Evolutionary conservation across 2,329 filamentous ascomycete genomes (phyloP).

Genomic region (Penicillium verrucosum): DNA sequence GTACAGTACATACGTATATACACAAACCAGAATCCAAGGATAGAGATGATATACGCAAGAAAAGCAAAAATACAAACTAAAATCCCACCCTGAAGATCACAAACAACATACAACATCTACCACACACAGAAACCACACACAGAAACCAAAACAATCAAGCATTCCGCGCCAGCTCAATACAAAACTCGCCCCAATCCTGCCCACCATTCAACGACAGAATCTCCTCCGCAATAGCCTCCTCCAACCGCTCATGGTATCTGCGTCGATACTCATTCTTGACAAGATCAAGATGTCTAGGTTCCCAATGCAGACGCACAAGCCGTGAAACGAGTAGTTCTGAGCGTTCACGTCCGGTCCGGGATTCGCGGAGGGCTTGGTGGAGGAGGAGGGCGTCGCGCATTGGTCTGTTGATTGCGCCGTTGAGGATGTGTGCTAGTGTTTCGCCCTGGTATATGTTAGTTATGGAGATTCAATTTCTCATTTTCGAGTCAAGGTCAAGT

Average conservation of each 20-base stretch:
- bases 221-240: slow-evolving; percentile 74
- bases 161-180: slow-evolving; percentile 56
- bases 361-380: slow-evolving; percentile 80
- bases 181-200: slow-evolving; percentile 71
- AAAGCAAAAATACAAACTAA: background rate
- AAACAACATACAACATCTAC: background rate
- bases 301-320: slow-evolving; percentile 89
- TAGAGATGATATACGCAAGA: background rate
- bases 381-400: slow-evolving; percentile 88
- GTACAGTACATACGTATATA: background rate
- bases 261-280: slow-evolving; percentile 77
- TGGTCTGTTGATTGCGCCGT: slow-evolving; percentile 92
- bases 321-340: slow-evolving; percentile 85
- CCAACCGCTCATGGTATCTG: slow-evolving; percentile 70
- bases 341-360: slow-evolving; percentile 67
- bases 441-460: slow-evolving; percentile 64
- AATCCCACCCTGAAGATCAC: background rate
- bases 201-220: slow-evolving; percentile 55
- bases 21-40: background rate
- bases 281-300: slow-evolving; percentile 72
- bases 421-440: slow-evolving; percentile 89
- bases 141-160: background rate
- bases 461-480: background rate
- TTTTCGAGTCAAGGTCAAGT: background rate
- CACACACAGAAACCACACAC: background rate